Base-by-base conservation (phyloP, 305 asterid genomes). In the Fraxinus albicans region DNA sequence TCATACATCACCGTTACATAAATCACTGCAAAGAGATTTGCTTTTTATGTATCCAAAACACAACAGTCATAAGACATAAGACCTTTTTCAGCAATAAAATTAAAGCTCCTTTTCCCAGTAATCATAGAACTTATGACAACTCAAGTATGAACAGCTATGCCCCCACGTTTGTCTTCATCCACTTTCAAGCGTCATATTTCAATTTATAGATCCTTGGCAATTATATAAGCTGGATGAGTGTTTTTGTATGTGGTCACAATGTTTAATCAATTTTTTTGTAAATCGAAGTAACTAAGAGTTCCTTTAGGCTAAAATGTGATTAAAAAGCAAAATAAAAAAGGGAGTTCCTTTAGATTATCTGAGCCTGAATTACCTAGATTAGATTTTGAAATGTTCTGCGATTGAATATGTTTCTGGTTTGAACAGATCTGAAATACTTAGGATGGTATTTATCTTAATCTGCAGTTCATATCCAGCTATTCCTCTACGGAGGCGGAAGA, bases 391-490 rank as follows among this genome's bases (percentile, higher is more conserved):
- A 36, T 72, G 58, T 80, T 8, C 29, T 25, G 31, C 35, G 77
- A 75, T 65, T 12, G 77, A 63, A 33, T 76, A 17, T 53, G 82
- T 79, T 79, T 72, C 73, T 55, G 34, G 23, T 69, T 19, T 2
- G 29, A 34, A 78, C 34, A 35, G 63, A 27, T 44, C 77, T 75
- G 86, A 80, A 50, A 72, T 13, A 34, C 15, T 23, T 8, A 73
- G 29, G 55, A 53, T 58, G 72, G 81, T 79, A 40, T 87, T 73
- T 78, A 81, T 84, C 77, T 85, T 83, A 50, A 74, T 85, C 60
- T 88, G 92, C 97, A 95, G 99, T 78, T 73, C 83, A 23, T 70
- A 53, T 81, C 89, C 89, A 29, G 88, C 85, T 76, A 76, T 77
- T 85, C 88, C 90, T 84, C 87, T 65, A 76, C 6, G 33, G 84